Base-by-base conservation (phyloP, 2,329 filamentous ascomycete genomes). In the Pleomassaria siparia region DNA sequence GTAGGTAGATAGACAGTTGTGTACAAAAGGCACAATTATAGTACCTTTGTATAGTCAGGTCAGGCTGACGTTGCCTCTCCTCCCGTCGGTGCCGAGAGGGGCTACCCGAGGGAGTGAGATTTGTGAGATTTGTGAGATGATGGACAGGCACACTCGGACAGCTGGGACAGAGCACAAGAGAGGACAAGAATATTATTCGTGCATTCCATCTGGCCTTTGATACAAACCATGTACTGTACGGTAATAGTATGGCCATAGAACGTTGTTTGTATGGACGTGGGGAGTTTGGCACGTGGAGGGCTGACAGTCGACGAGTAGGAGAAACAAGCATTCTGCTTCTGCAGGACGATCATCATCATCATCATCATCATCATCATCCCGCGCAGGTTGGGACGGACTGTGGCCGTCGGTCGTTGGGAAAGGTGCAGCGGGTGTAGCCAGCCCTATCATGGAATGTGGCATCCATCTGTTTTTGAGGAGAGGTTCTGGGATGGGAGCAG, bases 391-490 rank as follows among this genome's bases (percentile, higher is more conserved):
- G 13, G n/a, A n/a, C 32, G 2, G 25, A 13, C 12, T 24, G 28
- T 4, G 3, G 25, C 16, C 3, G 37, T n/a, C n/a, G n/a, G n/a
- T n/a, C n/a, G n/a, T n/a, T n/a, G n/a, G n/a, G n/a, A n/a, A n/a
- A n/a, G n/a, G n/a, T n/a, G n/a, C n/a, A n/a, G n/a, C n/a, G n/a
- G n/a, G n/a, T n/a, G 15, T 15, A 10, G 18, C 47, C 55, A 66
- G 62, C 60, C 59, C 59, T 63, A 64, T 64, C 57, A n/a, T n/a
- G n/a, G 37, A 60, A 61, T 53, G 47, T 49, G 53, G 55, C 50
- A 55, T 46, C 25, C 24, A 7, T 35, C 4, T 13, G 12, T 18
- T n/a, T 16, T 16, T 12, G 22, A 8, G 28, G 26, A 28, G 24
- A 16, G 20, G 22, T 11, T 10, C 15, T 26, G 22, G 11, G n/a